phyloP scores from a whole-genome alignment of 306 rosid genomes.

The Dicorynia guianensis region DNA sequence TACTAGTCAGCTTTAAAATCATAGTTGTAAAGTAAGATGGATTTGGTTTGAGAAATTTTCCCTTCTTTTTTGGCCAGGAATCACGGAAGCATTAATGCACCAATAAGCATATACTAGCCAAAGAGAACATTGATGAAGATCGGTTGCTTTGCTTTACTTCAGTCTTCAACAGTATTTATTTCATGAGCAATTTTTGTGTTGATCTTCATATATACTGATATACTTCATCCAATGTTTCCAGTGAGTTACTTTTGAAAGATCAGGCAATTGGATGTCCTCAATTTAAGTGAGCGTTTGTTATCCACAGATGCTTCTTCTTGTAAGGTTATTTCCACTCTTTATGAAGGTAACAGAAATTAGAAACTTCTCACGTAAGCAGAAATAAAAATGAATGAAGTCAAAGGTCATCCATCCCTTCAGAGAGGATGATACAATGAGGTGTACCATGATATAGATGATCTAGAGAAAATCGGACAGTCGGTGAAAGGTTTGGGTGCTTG shows the following conservation, averaged over 20 bases:
- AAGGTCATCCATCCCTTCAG: conserved; percentile 81
- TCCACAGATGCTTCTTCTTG: conserved; percentile 1
- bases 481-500: conserved; percentile 68
- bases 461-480: conserved; percentile 76
- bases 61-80: conserved; percentile 60
- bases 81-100: conserved; percentile 95
- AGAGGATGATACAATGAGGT: conserved; percentile 94
- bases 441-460: conserved; percentile 92
- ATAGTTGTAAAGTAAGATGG: conserved; percentile 19
- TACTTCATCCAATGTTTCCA: conserved; percentile 50
- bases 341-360: conserved; percentile 26
- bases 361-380: conserved; percentile 52
- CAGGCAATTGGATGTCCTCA: conserved; percentile 71
- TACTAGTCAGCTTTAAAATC: too few relatives aligned
- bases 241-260: conserved; percentile 76
- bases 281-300: conserved; percentile 71
- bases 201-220: conserved; percentile 24
- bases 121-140: conserved; percentile 79
- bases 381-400: conserved; percentile 70
- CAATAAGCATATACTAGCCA: conserved; percentile 68
- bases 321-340: conserved; percentile 1
- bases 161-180: conserved; percentile 1
- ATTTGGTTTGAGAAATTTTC: conserved; percentile 15
- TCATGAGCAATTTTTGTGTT: conserved; percentile 13
- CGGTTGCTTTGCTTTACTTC: conserved; percentile 56